Percentiles rank a stretch among this genome's conserved stretches.
These are phyloP conservation scores for Neoboletus brunneissimus DNA, from an alignment of 768 basidiomycete species.

Conservation along the genomic window DNA sequence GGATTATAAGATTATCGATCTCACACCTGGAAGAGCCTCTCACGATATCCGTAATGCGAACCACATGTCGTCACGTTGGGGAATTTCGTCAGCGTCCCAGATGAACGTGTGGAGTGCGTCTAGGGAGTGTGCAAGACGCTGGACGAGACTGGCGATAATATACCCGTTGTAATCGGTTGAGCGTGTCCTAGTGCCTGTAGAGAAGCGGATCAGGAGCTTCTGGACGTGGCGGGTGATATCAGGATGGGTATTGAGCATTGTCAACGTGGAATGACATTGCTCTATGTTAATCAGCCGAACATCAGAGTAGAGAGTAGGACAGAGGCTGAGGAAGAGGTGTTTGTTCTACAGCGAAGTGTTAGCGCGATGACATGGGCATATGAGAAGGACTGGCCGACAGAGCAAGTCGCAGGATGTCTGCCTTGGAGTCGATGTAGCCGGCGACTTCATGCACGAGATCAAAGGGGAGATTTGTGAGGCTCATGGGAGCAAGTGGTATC, in stretches of 20 bases:
- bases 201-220: constrained; percentile 47
- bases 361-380: constrained; percentile 2
- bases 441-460: constrained; percentile 72
- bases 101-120: constrained; percentile 66
- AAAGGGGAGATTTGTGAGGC: constrained; percentile 38
- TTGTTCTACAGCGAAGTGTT: constrained; percentile 44
- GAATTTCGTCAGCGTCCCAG: constrained; percentile 68
- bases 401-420: constrained; percentile 57
- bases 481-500: constrained; percentile 8
- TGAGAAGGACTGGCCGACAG: constrained; percentile 49
- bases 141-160: constrained; percentile 50
- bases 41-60: constrained; percentile 67
- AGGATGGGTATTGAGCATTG: constrained; percentile 55
- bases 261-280: constrained; percentile 63
- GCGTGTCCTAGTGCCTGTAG: constrained; percentile 29
- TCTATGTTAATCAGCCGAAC: constrained; percentile 52
- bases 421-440: constrained; percentile 45
- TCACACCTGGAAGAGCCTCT: constrained; percentile 15
- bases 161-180: constrained; percentile 20
- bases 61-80: constrained; percentile 77
- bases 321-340: constrained; percentile 48
- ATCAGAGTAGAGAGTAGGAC: constrained; percentile 56
- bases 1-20: background rate
- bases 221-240: constrained; percentile 68
- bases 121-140: constrained; percentile 48